These are phyloP conservation scores for Nakazawaea populi DNA, from an alignment of 805 yeast species.

Conservation along the genomic window DNA sequence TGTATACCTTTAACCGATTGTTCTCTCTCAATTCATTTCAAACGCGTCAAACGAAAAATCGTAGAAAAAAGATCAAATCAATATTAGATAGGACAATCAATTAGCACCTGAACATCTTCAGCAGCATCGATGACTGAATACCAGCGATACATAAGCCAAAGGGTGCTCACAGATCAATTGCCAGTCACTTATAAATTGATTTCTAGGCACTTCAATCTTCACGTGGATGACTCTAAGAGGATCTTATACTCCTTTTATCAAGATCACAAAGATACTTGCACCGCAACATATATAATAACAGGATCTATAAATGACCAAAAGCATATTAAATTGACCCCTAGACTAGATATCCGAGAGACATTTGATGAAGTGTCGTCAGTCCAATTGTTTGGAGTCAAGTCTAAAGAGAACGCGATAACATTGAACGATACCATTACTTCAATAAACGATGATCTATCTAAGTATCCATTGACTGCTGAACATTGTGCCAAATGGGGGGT, in stretches of 20 bases:
- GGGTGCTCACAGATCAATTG: constrained; percentile 1
- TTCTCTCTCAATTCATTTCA: no score
- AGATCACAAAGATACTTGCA: constrained; percentile 27
- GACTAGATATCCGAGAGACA: constrained; percentile 16
- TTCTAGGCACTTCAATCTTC: constrained; percentile 33
- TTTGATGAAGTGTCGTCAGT: constrained; percentile 28
- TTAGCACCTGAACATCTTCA: not conserved
- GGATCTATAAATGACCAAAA: constrained; percentile 23
- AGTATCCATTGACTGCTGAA: not conserved
- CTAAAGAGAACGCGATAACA: not conserved
- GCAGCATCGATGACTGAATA: not conserved
- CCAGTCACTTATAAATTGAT: constrained; percentile 35
- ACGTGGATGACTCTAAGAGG: constrained; percentile 32
- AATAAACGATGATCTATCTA: constrained; percentile 1
- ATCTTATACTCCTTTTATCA: constrained; percentile 32
- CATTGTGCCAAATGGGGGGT: constrained; percentile 14
- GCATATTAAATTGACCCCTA: constrained; percentile 1
- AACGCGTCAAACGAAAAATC: not conserved
- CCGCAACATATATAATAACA: constrained; percentile 35
- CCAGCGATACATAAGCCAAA: not conserved
- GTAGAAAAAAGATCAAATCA: not conserved
- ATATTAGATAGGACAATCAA: not conserved
- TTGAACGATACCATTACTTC: constrained; percentile 3
- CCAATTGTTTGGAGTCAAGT: constrained; percentile 21
- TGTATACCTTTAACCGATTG: not conserved